These are phyloP conservation scores for Phaeotremella skinneri DNA, from an alignment of 768 basidiomycete genomes.

Conservation along the genomic window DNA sequence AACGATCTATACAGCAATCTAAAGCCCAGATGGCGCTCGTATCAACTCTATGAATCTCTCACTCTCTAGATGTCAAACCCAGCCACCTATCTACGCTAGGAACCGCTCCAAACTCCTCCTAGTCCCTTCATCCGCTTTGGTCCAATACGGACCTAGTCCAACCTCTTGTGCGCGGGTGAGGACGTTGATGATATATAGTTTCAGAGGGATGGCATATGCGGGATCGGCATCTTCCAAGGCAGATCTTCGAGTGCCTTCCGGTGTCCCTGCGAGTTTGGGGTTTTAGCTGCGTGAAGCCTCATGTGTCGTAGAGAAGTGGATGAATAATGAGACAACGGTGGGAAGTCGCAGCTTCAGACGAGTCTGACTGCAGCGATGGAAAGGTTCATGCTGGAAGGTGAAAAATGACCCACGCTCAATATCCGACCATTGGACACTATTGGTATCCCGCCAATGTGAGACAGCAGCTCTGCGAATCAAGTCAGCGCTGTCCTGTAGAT, in stretches of 20 bases:
- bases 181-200: conserved; percentile 33
- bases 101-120: conserved; percentile 38
- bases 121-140: conserved; percentile 43
- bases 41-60: neutral
- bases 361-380: no score
- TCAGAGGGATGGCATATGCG: conserved; percentile 31
- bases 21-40: neutral
- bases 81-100: conserved; percentile 6
- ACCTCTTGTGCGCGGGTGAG: conserved; percentile 34
- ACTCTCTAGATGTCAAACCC: neutral
- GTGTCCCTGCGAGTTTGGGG: conserved; percentile 17
- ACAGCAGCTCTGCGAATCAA: conserved; percentile 21
- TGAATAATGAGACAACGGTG: no score
- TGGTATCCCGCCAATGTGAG: conserved; percentile 29
- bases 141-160: conserved; percentile 47
- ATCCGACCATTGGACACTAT: conserved; percentile 26
- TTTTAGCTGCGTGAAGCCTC: neutral
- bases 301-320: neutral
- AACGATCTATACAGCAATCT: neutral
- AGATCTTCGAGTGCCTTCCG: conserved; percentile 32
- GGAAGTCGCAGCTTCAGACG: no score
- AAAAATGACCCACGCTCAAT: conserved; percentile 33
- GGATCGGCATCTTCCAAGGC: conserved; percentile 38
- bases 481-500: neutral
- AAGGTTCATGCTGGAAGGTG: no score